These are phyloP conservation scores for Eucalyptus erythrocorys DNA, from an alignment of 345 rosid genomes.

Conservation along the genomic window DNA sequence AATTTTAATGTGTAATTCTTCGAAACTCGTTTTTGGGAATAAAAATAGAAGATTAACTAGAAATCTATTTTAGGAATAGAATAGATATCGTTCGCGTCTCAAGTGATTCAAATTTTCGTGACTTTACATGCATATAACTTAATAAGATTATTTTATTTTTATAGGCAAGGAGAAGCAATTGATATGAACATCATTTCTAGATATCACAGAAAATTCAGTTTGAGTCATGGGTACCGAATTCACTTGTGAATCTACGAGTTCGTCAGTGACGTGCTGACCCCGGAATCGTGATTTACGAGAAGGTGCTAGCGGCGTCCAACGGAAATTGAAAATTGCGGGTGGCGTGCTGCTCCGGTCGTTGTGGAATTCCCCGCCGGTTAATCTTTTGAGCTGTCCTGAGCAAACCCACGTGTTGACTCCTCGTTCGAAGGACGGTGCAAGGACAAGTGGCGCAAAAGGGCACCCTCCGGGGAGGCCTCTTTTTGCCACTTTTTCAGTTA, in stretches of 20 bases:
- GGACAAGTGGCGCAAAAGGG: neutral
- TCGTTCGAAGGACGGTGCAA: neutral
- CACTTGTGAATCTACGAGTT: neutral
- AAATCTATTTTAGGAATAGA: too few relatives aligned
- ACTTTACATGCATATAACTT: fast-evolving
- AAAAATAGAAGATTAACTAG: too few relatives aligned
- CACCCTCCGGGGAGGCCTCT: neutral
- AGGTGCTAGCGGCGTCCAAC: neutral
- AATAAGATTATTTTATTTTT: too few relatives aligned
- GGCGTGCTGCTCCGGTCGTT: neutral
- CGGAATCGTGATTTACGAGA: neutral
- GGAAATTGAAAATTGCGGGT: neutral
- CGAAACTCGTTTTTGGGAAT: fast-evolving
- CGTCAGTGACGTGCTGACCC: neutral
- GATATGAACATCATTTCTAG: too few relatives aligned
- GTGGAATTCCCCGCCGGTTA: neutral
- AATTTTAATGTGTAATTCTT: fast-evolving
- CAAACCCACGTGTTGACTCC: neutral
- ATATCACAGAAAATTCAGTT: too few relatives aligned
- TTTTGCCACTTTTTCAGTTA: neutral
- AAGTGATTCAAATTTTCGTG: neutral
- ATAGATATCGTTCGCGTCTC: fast-evolving
- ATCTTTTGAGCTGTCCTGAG: neutral
- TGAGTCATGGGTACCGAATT: neutral
- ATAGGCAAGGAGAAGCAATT: fast-evolving